Base-by-base conservation (phyloP, 345 rosid genomes). In the Anastatica hierochuntica region DNA sequence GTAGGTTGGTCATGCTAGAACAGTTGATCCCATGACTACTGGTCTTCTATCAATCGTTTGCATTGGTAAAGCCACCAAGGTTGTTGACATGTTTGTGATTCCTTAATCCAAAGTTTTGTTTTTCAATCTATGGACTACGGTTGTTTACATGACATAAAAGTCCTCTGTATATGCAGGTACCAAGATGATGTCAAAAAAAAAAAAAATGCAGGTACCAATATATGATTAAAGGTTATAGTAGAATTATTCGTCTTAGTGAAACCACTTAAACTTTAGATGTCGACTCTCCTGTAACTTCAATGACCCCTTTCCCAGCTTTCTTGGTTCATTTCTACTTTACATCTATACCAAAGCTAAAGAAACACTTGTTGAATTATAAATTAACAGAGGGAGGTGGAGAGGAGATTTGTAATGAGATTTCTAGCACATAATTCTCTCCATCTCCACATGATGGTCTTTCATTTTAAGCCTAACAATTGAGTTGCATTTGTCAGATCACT, bases 21-120 rank as follows among this genome's bases (percentile, higher is more conserved):
- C 98, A 4, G 94, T 88, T 66, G 98, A 92, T 78, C 98, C 98
- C 36, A 85, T 88, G 96, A 95, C 98, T 67, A 83, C 96, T 49
- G 98, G 95, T 26, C 74, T 92, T 39, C 43, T 20, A 49, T 76
- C 88, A 63, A 92, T 92, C 34, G 90, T 92, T 33, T 90, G 95
- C 50, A 73, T 92, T 12, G 94, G 98, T 47, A 88, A 77, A 79
- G 95, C 96, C 46, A 92, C 95, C 14, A 92, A 92, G 66, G 62
- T 85, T 62, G 98, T 78, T 46, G 95, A 92, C 18, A 76, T 80
- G 96, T 92, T 66, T 49, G 74, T 53, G 26, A 56, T 43, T 30
- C 10, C 45, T 39, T 26, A n/a, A 49, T 61, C 36, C 18, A 39
- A 12, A 31, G 41, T 17, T 43, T 23, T 42, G 43, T n/a, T n/a